Evolutionary conservation across 2,329 filamentous ascomycete species (phyloP).

Genomic region (Xylaria sp.): DNA sequence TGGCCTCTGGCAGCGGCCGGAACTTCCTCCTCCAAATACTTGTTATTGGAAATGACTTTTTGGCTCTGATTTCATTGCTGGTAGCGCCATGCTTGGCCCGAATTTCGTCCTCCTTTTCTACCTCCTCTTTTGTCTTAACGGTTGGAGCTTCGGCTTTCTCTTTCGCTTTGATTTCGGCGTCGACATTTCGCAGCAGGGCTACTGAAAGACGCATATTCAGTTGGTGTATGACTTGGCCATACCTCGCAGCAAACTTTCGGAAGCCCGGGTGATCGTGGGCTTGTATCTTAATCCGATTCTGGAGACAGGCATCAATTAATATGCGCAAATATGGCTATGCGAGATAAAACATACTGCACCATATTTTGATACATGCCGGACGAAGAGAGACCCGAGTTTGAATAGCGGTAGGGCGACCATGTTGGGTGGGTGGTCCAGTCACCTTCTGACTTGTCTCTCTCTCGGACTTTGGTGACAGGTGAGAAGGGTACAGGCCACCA

Average conservation of each 20-base stretch:
- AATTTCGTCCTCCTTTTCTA: constrained; percentile 63
- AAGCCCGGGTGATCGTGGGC: constrained; percentile 73
- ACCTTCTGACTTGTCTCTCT: background rate
- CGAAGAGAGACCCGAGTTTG: constrained; percentile 72
- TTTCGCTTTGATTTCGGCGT: constrained; percentile 67
- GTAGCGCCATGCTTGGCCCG: constrained; percentile 57
- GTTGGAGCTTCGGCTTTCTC: constrained; percentile 73
- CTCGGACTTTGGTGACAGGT: constrained; percentile 7
- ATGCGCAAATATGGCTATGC: background rate
- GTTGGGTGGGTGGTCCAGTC: constrained; percentile 31
- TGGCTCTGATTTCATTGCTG: constrained; percentile 47
- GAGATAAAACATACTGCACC: constrained; percentile 65
- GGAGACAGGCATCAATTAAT: constrained; percentile 25
- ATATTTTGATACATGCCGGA: constrained; percentile 75
- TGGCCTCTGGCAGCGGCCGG: constrained; percentile 69
- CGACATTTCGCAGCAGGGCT: constrained; percentile 66
- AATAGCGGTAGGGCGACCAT: constrained; percentile 76
- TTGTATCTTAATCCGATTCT: constrained; percentile 75
- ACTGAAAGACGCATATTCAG: constrained; percentile 74
- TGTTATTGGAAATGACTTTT: constrained; percentile 50
- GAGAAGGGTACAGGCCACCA: background rate
- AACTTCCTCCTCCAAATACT: constrained; percentile 73
- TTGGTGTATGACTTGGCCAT: constrained; percentile 73
- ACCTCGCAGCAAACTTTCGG: constrained; percentile 68
- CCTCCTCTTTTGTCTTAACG: constrained; percentile 72